Evolutionary conservation across 2,329 filamentous ascomycete genomes (phyloP).

Genomic region (Dichotomopilus funicola): DNA sequence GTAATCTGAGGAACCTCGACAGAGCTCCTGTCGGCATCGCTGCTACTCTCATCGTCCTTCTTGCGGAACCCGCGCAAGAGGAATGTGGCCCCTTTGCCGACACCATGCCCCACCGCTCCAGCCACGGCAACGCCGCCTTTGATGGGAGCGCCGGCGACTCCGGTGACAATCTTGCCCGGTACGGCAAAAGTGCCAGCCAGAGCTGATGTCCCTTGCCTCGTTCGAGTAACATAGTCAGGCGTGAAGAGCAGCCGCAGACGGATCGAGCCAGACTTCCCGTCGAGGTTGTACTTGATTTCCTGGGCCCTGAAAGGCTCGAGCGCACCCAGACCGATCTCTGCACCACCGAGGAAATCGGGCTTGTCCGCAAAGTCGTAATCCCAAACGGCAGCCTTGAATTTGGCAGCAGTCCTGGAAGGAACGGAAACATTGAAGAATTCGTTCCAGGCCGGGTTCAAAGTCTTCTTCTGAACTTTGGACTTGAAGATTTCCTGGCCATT

Average conservation of each 20-base stretch:
- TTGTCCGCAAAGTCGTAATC: conserved; percentile 98
- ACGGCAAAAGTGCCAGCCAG: conserved; percentile 85
- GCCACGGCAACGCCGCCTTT: conserved; percentile 57
- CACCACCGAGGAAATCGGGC: conserved; percentile 78
- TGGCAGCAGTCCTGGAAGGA: conserved; percentile 74
- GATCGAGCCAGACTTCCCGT: conserved; percentile 83
- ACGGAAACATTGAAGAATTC: conserved; percentile 85
- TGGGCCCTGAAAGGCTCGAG: conserved; percentile 80
- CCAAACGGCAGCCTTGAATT: conserved; percentile 77
- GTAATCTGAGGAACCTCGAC: conserved; percentile 39
- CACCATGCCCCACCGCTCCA: conserved; percentile 64
- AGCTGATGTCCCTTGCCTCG: conserved; percentile 83
- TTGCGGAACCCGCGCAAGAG: conserved; percentile 77
- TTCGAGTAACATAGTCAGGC: conserved; percentile 80
- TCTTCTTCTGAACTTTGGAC: conserved; percentile 95
- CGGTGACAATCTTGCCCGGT: conserved; percentile 80
- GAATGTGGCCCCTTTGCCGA: conserved; percentile 87
- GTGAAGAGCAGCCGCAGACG: conserved; percentile 85
- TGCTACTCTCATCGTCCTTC: conserved; percentile 42
- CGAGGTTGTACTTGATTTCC: conserved; percentile 67
- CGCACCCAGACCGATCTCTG: conserved; percentile 66
- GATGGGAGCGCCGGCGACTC: conserved; percentile 79
- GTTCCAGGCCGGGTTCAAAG: conserved; percentile 89
- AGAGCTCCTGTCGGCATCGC: conserved; percentile 29
- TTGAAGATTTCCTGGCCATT: conserved; percentile 90